Evolutionary conservation across 2,329 filamentous ascomycete genomes (phyloP).

Genomic region (Emergomyces pasteurianus): DNA sequence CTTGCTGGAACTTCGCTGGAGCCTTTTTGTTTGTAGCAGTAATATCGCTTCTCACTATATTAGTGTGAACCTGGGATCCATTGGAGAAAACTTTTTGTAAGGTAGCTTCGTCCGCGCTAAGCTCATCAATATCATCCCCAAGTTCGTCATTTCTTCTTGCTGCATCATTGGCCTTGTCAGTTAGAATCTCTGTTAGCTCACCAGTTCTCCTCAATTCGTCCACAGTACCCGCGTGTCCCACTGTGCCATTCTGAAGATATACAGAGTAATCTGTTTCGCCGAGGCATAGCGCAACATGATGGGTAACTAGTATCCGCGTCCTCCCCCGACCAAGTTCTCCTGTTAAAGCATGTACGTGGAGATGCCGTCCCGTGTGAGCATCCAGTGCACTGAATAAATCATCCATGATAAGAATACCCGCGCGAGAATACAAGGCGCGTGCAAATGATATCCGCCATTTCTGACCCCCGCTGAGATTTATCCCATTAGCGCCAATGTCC

Average conservation of each 20-base stretch:
- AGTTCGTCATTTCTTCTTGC: constrained; percentile 34
- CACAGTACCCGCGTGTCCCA: constrained; percentile 52
- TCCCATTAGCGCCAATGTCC: constrained; percentile 72
- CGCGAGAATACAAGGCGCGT: constrained; percentile 66
- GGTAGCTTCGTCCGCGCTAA: constrained; percentile 29
- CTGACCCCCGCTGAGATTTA: constrained; percentile 74
- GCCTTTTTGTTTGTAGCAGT: constrained; percentile 12
- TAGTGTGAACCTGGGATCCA: constrained; percentile 9
- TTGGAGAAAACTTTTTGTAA: constrained; percentile 36
- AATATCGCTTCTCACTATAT: constrained; percentile 7
- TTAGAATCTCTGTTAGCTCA: constrained; percentile 32
- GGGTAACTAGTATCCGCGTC: constrained; percentile 68
- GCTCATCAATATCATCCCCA: constrained; percentile 23
- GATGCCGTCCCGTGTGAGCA: constrained; percentile 65
- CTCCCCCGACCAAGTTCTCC: constrained; percentile 57
- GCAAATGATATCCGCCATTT: constrained; percentile 73
- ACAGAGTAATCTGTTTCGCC: constrained; percentile 62
- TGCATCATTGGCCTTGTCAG: constrained; percentile 34
- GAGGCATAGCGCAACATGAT: constrained; percentile 62
- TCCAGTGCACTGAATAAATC: constrained; percentile 77
- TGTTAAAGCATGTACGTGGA: constrained; percentile 63
- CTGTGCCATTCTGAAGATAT: constrained; percentile 56
- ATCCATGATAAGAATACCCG: constrained; percentile 64
- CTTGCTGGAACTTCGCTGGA: constrained; percentile 62
- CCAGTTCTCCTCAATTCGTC: constrained; percentile 42